Conservation (phyloP, 148 eudicot genomes). For the Rhododendron ferrugineum region DNA sequence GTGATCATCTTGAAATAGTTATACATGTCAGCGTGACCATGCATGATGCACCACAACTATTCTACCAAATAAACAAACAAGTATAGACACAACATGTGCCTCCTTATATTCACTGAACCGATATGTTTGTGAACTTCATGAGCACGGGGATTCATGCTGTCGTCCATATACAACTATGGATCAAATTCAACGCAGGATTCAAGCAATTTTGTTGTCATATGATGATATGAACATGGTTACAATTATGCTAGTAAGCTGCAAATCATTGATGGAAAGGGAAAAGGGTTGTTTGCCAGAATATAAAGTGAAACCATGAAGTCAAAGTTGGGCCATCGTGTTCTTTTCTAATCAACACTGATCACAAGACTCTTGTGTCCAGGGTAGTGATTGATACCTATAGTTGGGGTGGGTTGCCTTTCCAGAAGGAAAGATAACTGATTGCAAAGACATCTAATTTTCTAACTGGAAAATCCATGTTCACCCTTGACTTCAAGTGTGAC, state of each 20-base stretch:
- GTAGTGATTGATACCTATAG: background rate
- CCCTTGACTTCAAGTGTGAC: background rate
- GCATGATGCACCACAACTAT: too few relatives aligned
- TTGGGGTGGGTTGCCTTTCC: conserved; percentile 44
- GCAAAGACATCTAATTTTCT: background rate
- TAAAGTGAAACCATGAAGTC: background rate
- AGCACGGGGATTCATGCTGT: background rate
- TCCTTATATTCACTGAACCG: background rate
- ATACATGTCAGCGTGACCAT: background rate
- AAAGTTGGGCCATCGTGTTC: background rate
- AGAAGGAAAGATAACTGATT: conserved; percentile 48
- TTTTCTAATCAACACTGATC: background rate
- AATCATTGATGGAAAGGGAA: background rate
- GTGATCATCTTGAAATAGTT: background rate
- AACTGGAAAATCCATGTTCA: background rate
- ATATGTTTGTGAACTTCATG: background rate
- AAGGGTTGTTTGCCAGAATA: background rate
- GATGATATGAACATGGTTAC: background rate
- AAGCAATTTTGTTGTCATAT: background rate
- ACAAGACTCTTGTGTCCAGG: background rate
- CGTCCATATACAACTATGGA: background rate
- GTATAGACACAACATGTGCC: background rate
- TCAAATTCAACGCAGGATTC: background rate
- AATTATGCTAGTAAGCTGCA: background rate
- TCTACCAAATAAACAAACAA: background rate